These are phyloP conservation scores for Boletus subparvulus DNA, from an alignment of 768 basidiomycete species.

Conservation along the genomic window DNA sequence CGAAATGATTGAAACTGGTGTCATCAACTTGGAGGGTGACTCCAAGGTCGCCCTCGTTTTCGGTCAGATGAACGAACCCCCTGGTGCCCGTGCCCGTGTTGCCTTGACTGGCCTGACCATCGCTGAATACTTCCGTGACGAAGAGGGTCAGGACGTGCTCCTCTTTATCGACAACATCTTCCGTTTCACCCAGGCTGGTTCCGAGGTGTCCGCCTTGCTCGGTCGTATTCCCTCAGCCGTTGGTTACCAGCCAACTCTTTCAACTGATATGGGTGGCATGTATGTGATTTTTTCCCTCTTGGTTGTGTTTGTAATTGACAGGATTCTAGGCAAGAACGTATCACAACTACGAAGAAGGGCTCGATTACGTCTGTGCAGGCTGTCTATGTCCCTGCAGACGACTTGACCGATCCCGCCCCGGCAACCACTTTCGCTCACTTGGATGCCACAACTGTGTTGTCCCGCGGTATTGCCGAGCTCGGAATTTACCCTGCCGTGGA, in stretches of 20 bases:
- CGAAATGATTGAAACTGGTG: constrained; percentile 99
- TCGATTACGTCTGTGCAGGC: constrained; percentile 99
- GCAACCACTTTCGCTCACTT: constrained; percentile 99
- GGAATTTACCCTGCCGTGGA: constrained; percentile 99
- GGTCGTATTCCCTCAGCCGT: constrained; percentile 99
- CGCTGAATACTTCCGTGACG: constrained; percentile 99
- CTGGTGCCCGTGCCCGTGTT: constrained; percentile 99
- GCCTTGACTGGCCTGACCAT: constrained; percentile 99
- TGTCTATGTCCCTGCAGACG: constrained; percentile 99
- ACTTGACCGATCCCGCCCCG: constrained; percentile 99
- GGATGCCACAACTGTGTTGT: constrained; percentile 99
- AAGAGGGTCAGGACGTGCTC: constrained; percentile 99
- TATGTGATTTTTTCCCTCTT: constrained; percentile 38
- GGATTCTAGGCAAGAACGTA: constrained; percentile 88
- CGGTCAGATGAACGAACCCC: constrained; percentile 99
- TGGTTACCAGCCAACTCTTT: constrained; percentile 99
- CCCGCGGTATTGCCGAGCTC: constrained; percentile 97
- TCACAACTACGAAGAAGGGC: constrained; percentile 99
- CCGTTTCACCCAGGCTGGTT: constrained; percentile 99
- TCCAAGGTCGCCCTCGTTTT: constrained; percentile 99
- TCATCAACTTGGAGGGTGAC: constrained; percentile 99
- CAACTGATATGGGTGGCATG: constrained; percentile 99
- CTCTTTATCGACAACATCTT: constrained; percentile 99
- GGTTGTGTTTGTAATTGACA: constrained; percentile 5
- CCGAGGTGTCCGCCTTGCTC: constrained; percentile 98